Base-by-base conservation (phyloP, 331 rosid species). In the Stylosanthes scabra region DNA sequence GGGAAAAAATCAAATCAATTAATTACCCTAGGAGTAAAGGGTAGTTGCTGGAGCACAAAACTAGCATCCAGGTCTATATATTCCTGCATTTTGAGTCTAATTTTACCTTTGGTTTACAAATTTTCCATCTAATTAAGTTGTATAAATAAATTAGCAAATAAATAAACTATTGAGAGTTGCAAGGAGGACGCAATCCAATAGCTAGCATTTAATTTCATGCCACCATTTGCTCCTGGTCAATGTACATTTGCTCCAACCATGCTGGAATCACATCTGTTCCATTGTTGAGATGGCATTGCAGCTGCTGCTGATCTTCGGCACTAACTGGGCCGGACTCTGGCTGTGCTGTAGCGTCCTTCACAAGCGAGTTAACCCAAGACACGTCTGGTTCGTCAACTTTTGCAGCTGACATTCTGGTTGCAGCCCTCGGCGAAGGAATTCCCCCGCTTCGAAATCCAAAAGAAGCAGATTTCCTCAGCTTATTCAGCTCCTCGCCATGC, bases 221-320 rank as follows among this genome's bases (percentile, higher is more conserved):
- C 80, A 89, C 95, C 82, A 83, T 75, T 77, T 84, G 97, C 87
- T 93, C 89, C 70, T 93, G 96, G 63, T 90, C 98, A 86, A 81
- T 74, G 85, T 90, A 90, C 84, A 87, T 7, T 83, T 88, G 93
- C 87, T 93, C 97, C 80, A 89, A 79, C 93, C 89, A 92, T 16
- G 92, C 88, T 4, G 92, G 87, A 41, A 86, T 81, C 11, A 52
- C 73, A 68, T 92, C 89, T 0, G 75, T 80, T 68, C 88, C 89
- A 9, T 74, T 83, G 77, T 87, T 72, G 29, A 71, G 81, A 66
- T 80, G 82, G 46, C 86, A 82, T 60, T 80, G 88, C 42, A 42
- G 60, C 76, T 83, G 83, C 64, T 31, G 68, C 54, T 40, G 69
- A 64, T 77, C 74, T 63, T 73, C 80, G 2, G 1, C 47, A 11